Conservation (phyloP, 2,329 filamentous ascomycete species). For the Endoconidiophora polonica region DNA sequence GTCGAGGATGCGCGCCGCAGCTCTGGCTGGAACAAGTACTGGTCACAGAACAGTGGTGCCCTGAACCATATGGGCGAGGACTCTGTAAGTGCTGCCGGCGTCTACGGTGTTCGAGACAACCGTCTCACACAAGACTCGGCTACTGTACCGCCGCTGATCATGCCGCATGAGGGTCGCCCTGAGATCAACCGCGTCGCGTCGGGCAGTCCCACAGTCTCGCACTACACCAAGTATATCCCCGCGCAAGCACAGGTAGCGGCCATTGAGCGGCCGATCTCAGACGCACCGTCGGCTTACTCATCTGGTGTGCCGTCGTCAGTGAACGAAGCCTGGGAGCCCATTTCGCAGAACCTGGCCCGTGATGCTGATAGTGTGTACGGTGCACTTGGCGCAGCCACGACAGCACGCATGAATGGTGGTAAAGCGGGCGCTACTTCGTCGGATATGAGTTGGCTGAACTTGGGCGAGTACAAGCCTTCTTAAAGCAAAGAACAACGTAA, state of each 20-base stretch:
- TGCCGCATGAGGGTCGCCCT: constrained; percentile 40
- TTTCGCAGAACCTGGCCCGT: constrained; percentile 29
- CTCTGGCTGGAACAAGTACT: constrained; percentile 64
- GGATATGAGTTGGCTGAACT: constrained; percentile 71
- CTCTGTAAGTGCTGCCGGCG: constrained; percentile 23
- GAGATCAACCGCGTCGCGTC: constrained; percentile 50
- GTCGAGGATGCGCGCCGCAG: constrained; percentile 35
- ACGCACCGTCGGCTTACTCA: constrained; percentile 39
- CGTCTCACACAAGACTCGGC: constrained; percentile 49
- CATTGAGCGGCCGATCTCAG: constrained; percentile 39
- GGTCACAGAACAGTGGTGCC: constrained; percentile 52
- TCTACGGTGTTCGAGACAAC: constrained; percentile 15
- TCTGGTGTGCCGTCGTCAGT: constrained; percentile 51
- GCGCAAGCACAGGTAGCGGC: constrained; percentile 38
- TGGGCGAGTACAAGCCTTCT: constrained; percentile 30
- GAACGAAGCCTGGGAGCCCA: constrained; percentile 38
- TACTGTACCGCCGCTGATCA: constrained; percentile 49
- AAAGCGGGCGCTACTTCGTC: constrained; percentile 26
- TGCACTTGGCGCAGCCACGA: constrained; percentile 14
- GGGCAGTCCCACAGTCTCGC: constrained; percentile 52
- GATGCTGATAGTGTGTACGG: constrained; percentile 29
- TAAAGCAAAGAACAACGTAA: background rate
- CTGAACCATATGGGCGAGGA: constrained; percentile 48
- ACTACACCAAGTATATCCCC: constrained; percentile 35
- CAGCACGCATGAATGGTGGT: constrained; percentile 24